Evolutionary conservation across 2,329 filamentous ascomycete species (phyloP).

Genomic region (Aspergillus sp.): DNA sequence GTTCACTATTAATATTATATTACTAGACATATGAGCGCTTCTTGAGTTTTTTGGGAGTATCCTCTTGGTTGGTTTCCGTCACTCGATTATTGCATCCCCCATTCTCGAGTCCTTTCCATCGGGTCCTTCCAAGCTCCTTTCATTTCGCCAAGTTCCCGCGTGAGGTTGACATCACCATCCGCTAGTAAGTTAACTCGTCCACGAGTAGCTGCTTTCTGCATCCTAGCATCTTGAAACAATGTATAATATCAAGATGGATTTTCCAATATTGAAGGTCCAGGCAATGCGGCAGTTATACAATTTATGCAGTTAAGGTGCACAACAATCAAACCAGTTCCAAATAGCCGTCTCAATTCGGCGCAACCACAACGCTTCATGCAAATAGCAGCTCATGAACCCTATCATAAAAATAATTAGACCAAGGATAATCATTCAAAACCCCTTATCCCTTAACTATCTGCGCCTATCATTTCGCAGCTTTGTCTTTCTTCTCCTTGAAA

Average conservation of each 20-base stretch:
- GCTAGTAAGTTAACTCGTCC: conserved; percentile 12
- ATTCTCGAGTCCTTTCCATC: not conserved
- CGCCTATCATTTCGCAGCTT: conserved; percentile 21
- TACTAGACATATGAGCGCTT: not conserved
- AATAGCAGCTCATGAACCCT: not conserved
- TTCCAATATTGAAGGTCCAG: not conserved
- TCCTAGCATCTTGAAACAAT: not conserved
- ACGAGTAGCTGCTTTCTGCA: not conserved
- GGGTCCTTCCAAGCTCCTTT: not conserved
- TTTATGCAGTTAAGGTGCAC: not conserved
- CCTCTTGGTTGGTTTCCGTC: not conserved
- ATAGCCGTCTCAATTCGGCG: too few relatives aligned
- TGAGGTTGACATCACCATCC: not conserved
- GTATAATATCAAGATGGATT: not conserved
- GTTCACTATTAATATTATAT: not conserved
- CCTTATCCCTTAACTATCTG: not conserved
- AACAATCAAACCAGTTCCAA: not conserved
- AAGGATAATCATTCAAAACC: not conserved
- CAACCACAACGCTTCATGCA: not conserved
- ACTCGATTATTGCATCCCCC: not conserved
- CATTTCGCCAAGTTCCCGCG: not conserved
- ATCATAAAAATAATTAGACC: not conserved
- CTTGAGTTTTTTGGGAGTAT: not conserved
- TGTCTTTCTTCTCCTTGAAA: conserved; percentile 59
- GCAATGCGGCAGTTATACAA: not conserved